Evolutionary conservation across 768 basidiomycete genomes (phyloP), one percentile per base, ranked within the genome.

Genomic region (Obba rivulosa): DNA sequence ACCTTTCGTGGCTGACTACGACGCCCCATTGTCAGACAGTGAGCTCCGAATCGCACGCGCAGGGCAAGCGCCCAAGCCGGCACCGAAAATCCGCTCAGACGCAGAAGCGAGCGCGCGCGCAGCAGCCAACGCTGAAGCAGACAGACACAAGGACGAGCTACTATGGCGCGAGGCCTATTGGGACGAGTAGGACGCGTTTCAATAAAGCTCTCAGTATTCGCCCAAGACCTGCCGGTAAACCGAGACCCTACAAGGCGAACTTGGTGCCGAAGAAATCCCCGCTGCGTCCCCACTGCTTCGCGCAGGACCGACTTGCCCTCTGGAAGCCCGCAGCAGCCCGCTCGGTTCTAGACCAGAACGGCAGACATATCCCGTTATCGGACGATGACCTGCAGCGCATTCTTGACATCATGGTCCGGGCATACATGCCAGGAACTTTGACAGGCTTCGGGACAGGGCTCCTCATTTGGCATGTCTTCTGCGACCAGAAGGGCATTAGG

Each of bases 401-500:
- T 31, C 44, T 45, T 31, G n/a, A n/a, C n/a, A n/a, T 10, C 34
- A n/a, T n/a, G 34, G 34, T n/a, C 10, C 10, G 34, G 34, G 11
- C 34, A n/a, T 36, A n/a, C 34, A 36, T n/a, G 34, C 34, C 10
- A n/a, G n/a, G n/a, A 10, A 36, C 34, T 10, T n/a, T 36, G 34
- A 36, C 34, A n/a, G 34, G n/a, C n/a, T n/a, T n/a, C n/a, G n/a
- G n/a, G n/a, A n/a, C n/a, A n/a, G n/a, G n/a, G n/a, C n/a, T n/a
- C 34, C 34, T 36, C n/a, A n/a, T n/a, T n/a, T n/a, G n/a, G n/a
- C n/a, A n/a, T n/a, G 54, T 67, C 0, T 75, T 66, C 42, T 76
- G 75, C 43, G 69, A 72, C 48, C 7, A 34, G 0, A 47, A 51
- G 3, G 21, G 22, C 2, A 57, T 75, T 1, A 45, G 66, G 1